Conservation (phyloP, 768 basidiomycete species). For the Agrocybe chaxingu region DNA sequence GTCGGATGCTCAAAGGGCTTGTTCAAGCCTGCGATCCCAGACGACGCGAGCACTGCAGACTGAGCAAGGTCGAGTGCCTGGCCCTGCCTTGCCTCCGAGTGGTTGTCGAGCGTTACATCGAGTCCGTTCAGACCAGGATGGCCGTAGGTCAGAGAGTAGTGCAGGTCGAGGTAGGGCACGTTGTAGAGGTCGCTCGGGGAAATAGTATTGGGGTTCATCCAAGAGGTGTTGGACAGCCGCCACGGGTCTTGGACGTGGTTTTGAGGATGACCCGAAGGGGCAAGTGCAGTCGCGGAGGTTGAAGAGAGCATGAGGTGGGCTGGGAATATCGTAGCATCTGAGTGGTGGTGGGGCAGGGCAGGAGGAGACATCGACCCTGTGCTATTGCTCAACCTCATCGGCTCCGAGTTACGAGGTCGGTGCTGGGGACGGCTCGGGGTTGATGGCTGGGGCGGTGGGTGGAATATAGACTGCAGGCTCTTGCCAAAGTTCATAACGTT, state of each 20-base stretch:
- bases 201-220: no score
- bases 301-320: conserved; percentile 3
- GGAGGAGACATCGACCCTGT: conserved; percentile 1
- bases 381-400: conserved; percentile 4
- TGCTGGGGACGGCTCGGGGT: background rate
- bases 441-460: conserved; percentile 1
- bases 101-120: conserved; percentile 12
- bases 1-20: conserved; percentile 4
- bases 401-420: background rate
- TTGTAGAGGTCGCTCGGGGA: conserved; percentile 27
- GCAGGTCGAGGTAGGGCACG: conserved; percentile 70
- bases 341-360: conserved; percentile 1
- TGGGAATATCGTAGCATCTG: background rate
- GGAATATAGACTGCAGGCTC: conserved; percentile 4
- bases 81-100: conserved; percentile 19
- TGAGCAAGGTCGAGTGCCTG: conserved; percentile 39
- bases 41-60: conserved; percentile 14
- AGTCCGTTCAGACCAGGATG: conserved; percentile 1
- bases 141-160: conserved; percentile 34
- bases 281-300: conserved; percentile 3
- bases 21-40: conserved; percentile 1
- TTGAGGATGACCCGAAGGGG: background rate
- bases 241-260: background rate
- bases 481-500: conserved; percentile 9
- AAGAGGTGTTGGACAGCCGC: background rate